Conservation (phyloP, 257 asterid species). For the Solanum boliviense region DNA sequence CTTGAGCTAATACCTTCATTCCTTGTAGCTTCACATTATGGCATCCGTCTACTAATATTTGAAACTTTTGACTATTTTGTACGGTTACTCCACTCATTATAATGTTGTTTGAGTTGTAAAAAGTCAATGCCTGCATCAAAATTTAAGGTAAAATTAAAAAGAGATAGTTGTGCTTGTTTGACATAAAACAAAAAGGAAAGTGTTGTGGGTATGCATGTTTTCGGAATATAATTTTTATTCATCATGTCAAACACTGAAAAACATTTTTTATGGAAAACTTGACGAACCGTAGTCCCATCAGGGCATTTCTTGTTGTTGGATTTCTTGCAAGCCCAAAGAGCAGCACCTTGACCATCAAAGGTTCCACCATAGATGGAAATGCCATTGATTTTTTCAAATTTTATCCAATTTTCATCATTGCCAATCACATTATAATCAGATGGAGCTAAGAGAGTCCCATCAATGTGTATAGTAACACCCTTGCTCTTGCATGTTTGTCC, state of each 20-base stretch:
- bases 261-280: too few species aligned
- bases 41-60: constrained; percentile 1
- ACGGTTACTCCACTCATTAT: too few species aligned
- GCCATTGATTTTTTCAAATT: background rate
- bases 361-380: background rate
- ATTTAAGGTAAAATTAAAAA: background rate
- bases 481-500: background rate
- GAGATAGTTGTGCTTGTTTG: background rate
- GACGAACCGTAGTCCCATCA: background rate
- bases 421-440: background rate
- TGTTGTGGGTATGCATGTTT: too few species aligned
- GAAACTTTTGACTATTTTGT: too few species aligned
- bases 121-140: background rate
- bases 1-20: constrained; percentile 3
- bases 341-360: background rate
- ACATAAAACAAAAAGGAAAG: background rate
- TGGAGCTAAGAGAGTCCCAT: background rate
- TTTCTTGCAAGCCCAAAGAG: background rate
- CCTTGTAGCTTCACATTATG: background rate
- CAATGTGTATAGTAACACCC: background rate
- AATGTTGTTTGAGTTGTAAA: too few species aligned
- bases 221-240: background rate
- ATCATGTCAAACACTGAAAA: background rate
- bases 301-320: background rate
- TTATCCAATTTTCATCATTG: background rate